Percentiles rank a stretch among this genome's conserved stretches.
Conservation (phyloP, 352 stramenopile genomes). For the Phytophthora pseudosyringae region DNA sequence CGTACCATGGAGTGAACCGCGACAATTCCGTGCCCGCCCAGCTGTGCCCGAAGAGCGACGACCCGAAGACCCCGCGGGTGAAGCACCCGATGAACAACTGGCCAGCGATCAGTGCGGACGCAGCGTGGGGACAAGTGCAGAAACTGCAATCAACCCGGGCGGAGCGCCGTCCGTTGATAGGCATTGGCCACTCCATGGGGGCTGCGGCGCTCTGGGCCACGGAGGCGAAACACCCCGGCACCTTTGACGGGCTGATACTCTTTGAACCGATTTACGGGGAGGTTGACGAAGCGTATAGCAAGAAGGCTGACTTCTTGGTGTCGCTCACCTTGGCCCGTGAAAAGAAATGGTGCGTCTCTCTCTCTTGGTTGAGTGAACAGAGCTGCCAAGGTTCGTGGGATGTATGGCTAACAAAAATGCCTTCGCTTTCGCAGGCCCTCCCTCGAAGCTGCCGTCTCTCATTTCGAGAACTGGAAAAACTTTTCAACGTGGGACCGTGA, state of each 20-base stretch:
- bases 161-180: conserved; percentile 30
- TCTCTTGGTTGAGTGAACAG: neutral
- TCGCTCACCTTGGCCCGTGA: conserved; percentile 42
- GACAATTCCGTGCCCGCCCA: conserved; percentile 23
- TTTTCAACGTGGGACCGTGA: conserved; percentile 56
- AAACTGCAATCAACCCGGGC: conserved; percentile 12
- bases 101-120: conserved; percentile 23
- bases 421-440: conserved; percentile 26
- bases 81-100: conserved; percentile 38
- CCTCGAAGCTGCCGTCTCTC: conserved; percentile 21
- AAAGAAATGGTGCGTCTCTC: conserved; percentile 37
- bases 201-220: conserved; percentile 45
- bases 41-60: conserved; percentile 32
- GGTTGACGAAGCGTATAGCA: conserved; percentile 10
- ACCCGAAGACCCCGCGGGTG: conserved; percentile 25
- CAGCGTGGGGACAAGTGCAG: conserved; percentile 24
- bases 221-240: conserved; percentile 47
- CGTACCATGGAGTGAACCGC: conserved; percentile 38
- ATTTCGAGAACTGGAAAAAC: conserved; percentile 44
- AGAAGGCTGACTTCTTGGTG: conserved; percentile 45
- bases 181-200: conserved; percentile 56
- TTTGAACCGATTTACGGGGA: conserved; percentile 56
- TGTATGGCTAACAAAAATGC: neutral
- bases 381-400: neutral
- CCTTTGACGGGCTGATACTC: conserved; percentile 52